Conservation (phyloP, 225 moss, liverwort and hornwort species). For the Anthoceros angustus region DNA sequence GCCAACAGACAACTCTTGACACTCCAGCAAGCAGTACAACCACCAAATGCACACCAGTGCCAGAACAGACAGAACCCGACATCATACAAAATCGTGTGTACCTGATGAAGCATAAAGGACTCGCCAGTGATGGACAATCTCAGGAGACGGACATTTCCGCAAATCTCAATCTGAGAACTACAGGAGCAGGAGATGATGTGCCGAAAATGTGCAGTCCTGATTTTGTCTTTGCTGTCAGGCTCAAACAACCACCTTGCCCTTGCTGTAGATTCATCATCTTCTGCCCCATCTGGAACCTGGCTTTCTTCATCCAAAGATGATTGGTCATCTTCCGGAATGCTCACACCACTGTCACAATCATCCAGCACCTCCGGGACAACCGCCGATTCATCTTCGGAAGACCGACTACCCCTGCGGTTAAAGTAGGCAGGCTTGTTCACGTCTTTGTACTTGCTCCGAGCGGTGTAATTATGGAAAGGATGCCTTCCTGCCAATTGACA, state of each 20-base stretch:
- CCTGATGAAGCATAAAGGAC: conserved; percentile 97
- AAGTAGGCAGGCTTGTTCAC: conserved; percentile 15
- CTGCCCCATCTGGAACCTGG: conserved; percentile 4
- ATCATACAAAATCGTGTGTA: conserved; percentile 6
- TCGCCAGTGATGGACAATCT: conserved; percentile 78
- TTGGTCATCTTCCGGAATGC: background rate
- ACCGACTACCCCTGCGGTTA: background rate
- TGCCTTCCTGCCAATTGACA: conserved; percentile 43
- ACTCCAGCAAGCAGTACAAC: background rate
- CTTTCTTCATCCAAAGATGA: conserved; percentile 1
- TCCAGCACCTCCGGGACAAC: background rate
- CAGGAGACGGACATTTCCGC: conserved; percentile 34
- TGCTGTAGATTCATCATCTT: conserved; percentile 1
- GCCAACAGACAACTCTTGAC: background rate
- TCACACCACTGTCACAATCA: background rate
- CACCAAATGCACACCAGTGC: background rate
- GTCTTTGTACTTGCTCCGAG: conserved; percentile 58
- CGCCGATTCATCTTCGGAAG: background rate
- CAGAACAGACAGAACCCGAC: background rate
- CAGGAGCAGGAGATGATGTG: conserved; percentile 57
- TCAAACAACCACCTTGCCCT: conserved; percentile 75
- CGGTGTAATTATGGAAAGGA: conserved; percentile 84
- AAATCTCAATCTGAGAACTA: conserved; percentile 30
- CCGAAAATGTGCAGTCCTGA: conserved; percentile 81
- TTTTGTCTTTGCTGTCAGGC: conserved; percentile 56